Percentiles rank a stretch among this genome's conserved stretches.
Evolutionary conservation across 805 yeast genomes (phyloP).

Genomic region (Saturnispora saitoi): DNA sequence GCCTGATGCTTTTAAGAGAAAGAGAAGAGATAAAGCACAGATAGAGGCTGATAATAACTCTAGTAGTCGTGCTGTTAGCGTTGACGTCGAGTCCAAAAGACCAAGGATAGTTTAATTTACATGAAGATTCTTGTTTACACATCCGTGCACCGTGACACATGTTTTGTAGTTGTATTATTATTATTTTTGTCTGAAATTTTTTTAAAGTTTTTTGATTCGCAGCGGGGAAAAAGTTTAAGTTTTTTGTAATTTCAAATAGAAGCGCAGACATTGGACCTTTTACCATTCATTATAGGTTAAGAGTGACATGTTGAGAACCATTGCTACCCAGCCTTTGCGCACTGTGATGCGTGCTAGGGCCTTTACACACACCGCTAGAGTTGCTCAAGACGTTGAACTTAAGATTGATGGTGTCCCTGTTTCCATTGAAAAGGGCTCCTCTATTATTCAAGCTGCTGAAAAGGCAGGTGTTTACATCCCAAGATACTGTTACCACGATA

Average conservation of each 20-base stretch:
- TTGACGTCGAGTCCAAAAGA: conserved; percentile 1
- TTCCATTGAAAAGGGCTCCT: conserved; percentile 74
- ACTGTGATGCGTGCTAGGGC: conserved; percentile 6
- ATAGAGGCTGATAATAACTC: conserved; percentile 13
- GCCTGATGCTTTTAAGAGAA: conserved; percentile 45
- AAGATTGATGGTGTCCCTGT: conserved; percentile 67
- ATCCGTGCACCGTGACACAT: background rate
- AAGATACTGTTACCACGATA: conserved; percentile 86
- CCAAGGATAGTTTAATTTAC: background rate
- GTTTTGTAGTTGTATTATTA: background rate
- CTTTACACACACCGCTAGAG: conserved; percentile 7
- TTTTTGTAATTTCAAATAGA: conserved; percentile 2
- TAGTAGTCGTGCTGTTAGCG: conserved; percentile 9
- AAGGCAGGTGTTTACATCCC: conserved; percentile 85
- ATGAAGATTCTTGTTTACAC: background rate
- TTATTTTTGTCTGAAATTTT: background rate
- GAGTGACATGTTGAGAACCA: conserved; percentile 14
- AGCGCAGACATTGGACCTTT: conserved; percentile 4
- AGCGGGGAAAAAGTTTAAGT: background rate
- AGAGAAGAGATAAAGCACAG: conserved; percentile 17
- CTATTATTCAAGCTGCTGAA: conserved; percentile 86
- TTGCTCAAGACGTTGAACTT: conserved; percentile 26
- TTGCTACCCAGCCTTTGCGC: conserved; percentile 8
- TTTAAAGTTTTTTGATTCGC: background rate
- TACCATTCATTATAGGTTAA: background rate